Evolutionary conservation across 306 rosid species (phyloP).

Genomic region (Benincasa hispida): DNA sequence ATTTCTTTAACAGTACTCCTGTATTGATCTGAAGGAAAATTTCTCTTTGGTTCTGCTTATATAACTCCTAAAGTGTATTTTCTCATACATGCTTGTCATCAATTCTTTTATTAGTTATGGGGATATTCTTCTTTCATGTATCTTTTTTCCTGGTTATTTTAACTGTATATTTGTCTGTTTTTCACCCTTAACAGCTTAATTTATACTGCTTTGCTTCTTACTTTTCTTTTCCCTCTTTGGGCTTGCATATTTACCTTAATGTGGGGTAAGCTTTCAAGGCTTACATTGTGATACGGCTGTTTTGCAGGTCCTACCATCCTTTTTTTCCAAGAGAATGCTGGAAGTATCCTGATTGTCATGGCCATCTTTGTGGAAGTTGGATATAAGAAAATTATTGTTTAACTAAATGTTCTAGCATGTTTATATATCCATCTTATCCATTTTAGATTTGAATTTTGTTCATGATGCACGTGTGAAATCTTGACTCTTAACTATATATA

Average conservation of each 20-base stretch:
- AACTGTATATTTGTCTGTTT: background rate
- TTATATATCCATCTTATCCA: background rate
- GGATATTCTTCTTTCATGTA: background rate
- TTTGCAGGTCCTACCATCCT: slow-evolving; percentile 88
- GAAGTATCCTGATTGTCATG: slow-evolving; percentile 74
- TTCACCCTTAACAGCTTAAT: background rate
- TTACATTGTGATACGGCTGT: slow-evolving; percentile 14
- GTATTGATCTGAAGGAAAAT: no score
- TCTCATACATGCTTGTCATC: background rate
- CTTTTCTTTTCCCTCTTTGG: background rate
- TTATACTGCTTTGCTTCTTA: background rate
- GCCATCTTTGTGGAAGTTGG: background rate
- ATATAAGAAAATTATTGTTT: background rate
- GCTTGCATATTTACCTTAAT: background rate
- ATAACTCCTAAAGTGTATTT: background rate
- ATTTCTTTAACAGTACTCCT: background rate
- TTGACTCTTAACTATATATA: background rate
- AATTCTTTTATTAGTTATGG: background rate
- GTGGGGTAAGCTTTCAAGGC: background rate
- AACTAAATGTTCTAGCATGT: background rate
- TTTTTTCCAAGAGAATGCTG: slow-evolving; percentile 99
- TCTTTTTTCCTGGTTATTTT: background rate
- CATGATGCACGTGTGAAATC: background rate
- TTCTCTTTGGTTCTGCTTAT: background rate
- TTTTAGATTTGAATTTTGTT: background rate